A percentile compares a stretch with the other conserved stretches of the same genome.
phyloP scores from a whole-genome alignment of 169 alveolate species.

The Cryptosporidium canis region DNA sequence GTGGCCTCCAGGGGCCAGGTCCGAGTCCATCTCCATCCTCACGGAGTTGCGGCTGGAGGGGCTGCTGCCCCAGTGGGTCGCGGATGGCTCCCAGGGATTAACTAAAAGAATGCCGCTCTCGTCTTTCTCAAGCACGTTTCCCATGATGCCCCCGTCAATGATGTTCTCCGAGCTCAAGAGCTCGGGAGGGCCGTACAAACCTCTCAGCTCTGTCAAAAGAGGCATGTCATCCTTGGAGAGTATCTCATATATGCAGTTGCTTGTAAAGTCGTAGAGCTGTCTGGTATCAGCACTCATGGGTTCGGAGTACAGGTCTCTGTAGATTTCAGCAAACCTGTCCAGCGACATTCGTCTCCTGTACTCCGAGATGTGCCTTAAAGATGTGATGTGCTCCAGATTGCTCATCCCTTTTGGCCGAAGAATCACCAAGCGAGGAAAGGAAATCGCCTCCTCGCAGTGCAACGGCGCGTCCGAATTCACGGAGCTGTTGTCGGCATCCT shows the following conservation, averaged over 20 bases:
- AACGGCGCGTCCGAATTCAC: not conserved
- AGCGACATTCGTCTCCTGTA: not conserved
- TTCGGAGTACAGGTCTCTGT: not conserved
- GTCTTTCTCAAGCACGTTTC: slow-evolving; percentile 38
- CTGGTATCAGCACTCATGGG: not conserved
- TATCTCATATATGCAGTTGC: slow-evolving; percentile 55
- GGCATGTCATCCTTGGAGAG: slow-evolving; percentile 22
- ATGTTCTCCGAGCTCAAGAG: slow-evolving; percentile 19
- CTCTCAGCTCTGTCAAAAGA: slow-evolving; percentile 25
- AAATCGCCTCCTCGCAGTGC: not conserved
- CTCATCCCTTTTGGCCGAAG: slow-evolving; percentile 14
- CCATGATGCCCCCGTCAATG: slow-evolving; percentile 15
- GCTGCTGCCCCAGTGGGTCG: not conserved
- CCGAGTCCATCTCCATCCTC: not conserved
- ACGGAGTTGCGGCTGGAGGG: not conserved
- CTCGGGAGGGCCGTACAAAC: slow-evolving; percentile 62
- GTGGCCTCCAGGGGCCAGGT: not conserved
- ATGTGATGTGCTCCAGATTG: not conserved
- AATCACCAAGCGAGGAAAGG: slow-evolving; percentile 51
- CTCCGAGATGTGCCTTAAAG: not conserved
- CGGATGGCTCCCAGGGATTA: slow-evolving; percentile 41
- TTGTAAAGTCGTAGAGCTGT: slow-evolving; percentile 18
- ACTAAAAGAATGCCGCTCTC: slow-evolving; percentile 40
- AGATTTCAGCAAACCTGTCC: not conserved
- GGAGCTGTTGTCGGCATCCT: not conserved